These are phyloP conservation scores for Ziziphus jujuba DNA, from an alignment of 306 rosid species.

Conservation along the genomic window DNA sequence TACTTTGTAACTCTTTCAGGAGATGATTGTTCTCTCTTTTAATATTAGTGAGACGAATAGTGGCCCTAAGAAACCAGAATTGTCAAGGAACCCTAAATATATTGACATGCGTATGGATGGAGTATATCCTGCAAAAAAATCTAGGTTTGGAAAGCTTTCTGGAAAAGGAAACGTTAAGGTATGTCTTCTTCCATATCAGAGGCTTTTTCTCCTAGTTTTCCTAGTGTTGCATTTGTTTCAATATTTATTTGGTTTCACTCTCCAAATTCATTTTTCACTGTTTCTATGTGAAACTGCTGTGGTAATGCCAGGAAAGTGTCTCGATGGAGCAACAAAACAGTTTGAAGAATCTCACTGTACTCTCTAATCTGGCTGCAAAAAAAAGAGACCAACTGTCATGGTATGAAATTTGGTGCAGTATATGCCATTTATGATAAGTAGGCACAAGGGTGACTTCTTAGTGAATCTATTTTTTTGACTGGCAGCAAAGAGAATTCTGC, in stretches of 20 bases:
- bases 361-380: conserved; percentile 44
- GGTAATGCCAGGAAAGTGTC: conserved; percentile 50
- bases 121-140: conserved; percentile 60
- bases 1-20: conserved; percentile 4
- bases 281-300: conserved; percentile 20
- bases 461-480: conserved; percentile 24
- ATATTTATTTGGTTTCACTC: conserved; percentile 7
- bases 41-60: conserved; percentile 35
- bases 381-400: conserved; percentile 45
- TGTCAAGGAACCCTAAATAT: conserved; percentile 52
- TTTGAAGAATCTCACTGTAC: conserved; percentile 46
- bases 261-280: conserved; percentile 3
- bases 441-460: conserved; percentile 10
- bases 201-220: background rate
- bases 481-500: conserved; percentile 48
- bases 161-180: conserved; percentile 88
- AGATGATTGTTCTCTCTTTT: conserved; percentile 30
- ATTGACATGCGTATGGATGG: conserved; percentile 68
- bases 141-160: conserved; percentile 39
- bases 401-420: conserved; percentile 36
- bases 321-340: conserved; percentile 46
- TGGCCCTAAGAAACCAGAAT: conserved; percentile 45
- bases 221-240: background rate
- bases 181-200: conserved; percentile 9
- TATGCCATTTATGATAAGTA: background rate